Conservation (phyloP, 176 grass and related monocot species). For the Microstegium vimineum region DNA sequence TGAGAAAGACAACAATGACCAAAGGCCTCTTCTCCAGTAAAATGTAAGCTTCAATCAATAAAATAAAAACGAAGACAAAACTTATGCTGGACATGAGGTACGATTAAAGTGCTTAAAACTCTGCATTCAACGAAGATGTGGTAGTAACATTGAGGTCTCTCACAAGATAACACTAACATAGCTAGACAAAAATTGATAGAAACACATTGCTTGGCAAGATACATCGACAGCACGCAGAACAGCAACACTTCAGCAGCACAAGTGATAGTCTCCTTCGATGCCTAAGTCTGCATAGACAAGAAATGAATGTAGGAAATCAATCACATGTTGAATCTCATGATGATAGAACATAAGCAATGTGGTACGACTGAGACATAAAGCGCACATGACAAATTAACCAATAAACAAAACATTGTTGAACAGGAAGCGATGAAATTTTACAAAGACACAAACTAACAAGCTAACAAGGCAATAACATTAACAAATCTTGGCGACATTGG, state of each 20-base stretch:
- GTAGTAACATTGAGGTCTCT: slow-evolving; percentile 36
- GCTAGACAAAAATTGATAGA: slow-evolving; percentile 34
- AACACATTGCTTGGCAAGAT: slow-evolving; percentile 3
- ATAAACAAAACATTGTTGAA: background rate
- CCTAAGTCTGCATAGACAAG: slow-evolving; percentile 1
- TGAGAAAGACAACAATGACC: background rate
- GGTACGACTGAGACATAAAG: background rate
- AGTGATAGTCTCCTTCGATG: background rate
- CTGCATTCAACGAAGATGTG: background rate
- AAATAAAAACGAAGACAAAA: background rate
- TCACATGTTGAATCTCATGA: background rate
- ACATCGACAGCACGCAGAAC: slow-evolving; percentile 27
- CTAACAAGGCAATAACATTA: background rate
- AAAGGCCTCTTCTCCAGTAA: background rate
- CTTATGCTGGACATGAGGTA: background rate
- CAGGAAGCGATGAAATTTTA: background rate
- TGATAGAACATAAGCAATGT: background rate
- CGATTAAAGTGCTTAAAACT: background rate
- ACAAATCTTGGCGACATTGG: background rate
- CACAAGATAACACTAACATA: slow-evolving; percentile 26
- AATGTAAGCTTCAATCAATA: background rate
- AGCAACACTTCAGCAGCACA: background rate
- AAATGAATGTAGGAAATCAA: background rate
- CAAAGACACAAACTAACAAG: too few relatives aligned
- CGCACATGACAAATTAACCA: background rate